Evolutionary conservation across 495 filamentous ascomycete species (phyloP), one percentile per base, ranked within the genome.

Genomic region (Penicillium desertorum): DNA sequence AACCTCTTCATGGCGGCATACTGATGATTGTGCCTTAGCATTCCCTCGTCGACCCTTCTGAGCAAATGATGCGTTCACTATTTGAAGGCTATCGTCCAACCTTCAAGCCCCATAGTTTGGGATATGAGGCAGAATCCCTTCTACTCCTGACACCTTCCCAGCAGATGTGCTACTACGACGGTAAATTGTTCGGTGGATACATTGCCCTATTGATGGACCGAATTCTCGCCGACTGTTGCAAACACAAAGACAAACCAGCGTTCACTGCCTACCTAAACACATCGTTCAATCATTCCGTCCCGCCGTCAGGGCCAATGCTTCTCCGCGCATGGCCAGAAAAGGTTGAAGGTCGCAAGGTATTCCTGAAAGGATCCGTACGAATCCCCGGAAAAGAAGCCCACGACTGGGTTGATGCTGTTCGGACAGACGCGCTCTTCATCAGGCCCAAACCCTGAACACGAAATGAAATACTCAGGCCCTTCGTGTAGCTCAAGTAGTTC

Each of bases 121-220:
- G 57, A 12, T 39, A 51, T 30, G 50, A 59, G 44, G 57, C 29
- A n/a, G 43, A 59, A 48, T 46, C 57, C 17, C 29, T 47, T 19
- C 25, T 59, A 45, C 30, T 11, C 14, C 45, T 59, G 17, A 52
- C 14, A 5, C 50, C 57, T n/a, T 29, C 42, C n/a, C 51, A 59
- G 37, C 43, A 59, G 16, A 59, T 59, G 30, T 59, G 57, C 17
- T 59, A 59, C 30, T 54, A 54, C 51, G 10, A 45, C 22, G 51
- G 45, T n/a, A 59, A 54, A 48, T 17, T 59, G 36, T 52, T 53
- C 25, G 57, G 57, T 16, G 57, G 57, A 34, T 59, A 59, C 25
- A 36, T 48, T 27, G 45, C 57, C 8, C 22, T 59, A 5, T 32
- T 59, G n/a, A 59, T 59, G 51, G 57, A 55, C 45, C 57, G 36